Evolutionary conservation across 1,284 basidiomycete species (phyloP).

Genomic region (Sphaerobolus stellatus): DNA sequence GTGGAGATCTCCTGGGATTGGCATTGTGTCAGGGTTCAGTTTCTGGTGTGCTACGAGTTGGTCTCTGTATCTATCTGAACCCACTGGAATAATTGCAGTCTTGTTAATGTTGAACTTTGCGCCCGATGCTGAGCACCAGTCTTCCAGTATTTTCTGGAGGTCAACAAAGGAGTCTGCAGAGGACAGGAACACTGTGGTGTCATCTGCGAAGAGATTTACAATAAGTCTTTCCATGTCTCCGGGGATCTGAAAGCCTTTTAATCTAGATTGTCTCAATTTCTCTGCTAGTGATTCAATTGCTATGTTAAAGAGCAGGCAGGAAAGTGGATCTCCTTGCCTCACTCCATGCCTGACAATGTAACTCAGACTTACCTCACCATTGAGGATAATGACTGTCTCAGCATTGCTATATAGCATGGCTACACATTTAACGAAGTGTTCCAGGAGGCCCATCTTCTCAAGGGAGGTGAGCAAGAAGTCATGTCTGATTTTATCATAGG

Average conservation of each 20-base stretch:
- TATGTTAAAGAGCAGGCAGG: background rate
- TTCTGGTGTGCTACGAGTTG: background rate
- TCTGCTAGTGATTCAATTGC: background rate
- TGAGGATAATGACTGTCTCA: constrained; percentile 24
- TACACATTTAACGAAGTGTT: constrained; percentile 19
- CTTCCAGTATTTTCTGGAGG: background rate
- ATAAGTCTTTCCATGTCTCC: background rate
- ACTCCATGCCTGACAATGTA: constrained; percentile 27
- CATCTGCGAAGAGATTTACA: background rate
- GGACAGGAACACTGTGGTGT: background rate
- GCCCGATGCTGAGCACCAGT: background rate
- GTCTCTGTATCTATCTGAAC: background rate
- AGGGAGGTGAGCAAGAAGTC: constrained; percentile 30
- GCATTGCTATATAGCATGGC: constrained; percentile 27
- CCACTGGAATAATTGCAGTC: background rate
- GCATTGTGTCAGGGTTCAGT: background rate
- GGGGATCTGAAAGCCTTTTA: background rate
- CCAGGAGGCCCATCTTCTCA: constrained; percentile 19
- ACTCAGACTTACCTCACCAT: constrained; percentile 21
- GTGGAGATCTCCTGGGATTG: background rate
- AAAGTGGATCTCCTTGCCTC: constrained; percentile 25
- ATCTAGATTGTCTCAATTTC: background rate
- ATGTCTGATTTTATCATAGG: constrained; percentile 31
- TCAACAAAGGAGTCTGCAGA: background rate
- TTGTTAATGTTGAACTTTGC: background rate